Percentiles rank a stretch among this genome's conserved stretches.
phyloP scores from a whole-genome alignment of 176 grass and related monocot genomes.

The Stipa capillata region DNA sequence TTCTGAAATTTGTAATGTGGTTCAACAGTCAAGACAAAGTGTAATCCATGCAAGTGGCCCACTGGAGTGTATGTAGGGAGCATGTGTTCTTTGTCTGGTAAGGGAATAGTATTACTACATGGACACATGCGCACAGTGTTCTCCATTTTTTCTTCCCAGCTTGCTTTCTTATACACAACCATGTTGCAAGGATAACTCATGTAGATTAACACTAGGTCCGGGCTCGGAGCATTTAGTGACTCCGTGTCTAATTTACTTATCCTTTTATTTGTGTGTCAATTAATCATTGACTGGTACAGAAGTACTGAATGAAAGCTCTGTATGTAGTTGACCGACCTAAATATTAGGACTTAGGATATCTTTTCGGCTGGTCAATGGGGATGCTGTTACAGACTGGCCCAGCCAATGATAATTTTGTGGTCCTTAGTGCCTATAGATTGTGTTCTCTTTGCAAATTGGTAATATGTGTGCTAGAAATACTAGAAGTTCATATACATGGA shows the following conservation, averaged over 20 bases:
- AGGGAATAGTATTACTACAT: conserved; percentile 27
- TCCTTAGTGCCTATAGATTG: not conserved
- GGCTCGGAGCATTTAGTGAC: not conserved
- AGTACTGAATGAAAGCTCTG: not conserved
- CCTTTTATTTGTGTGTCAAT: not conserved
- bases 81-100: conserved; percentile 38
- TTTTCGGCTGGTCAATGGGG: not conserved
- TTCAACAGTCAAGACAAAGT: conserved; percentile 24
- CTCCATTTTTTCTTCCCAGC: not conserved
- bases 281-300: not conserved
- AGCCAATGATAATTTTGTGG: not conserved
- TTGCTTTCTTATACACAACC: not conserved
- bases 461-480: not conserved
- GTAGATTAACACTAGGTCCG: too few relatives aligned
- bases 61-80: conserved; percentile 27
- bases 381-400: not conserved
- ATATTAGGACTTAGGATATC: not conserved
- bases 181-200: not conserved
- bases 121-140: not conserved
- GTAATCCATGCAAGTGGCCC: conserved; percentile 27
- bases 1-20: conserved; percentile 9
- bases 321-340: not conserved
- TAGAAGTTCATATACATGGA: not conserved
- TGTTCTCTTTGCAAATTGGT: not conserved
- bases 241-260: not conserved